phyloP scores from a whole-genome alignment of 331 rosid species.

The Malus hybrid region DNA sequence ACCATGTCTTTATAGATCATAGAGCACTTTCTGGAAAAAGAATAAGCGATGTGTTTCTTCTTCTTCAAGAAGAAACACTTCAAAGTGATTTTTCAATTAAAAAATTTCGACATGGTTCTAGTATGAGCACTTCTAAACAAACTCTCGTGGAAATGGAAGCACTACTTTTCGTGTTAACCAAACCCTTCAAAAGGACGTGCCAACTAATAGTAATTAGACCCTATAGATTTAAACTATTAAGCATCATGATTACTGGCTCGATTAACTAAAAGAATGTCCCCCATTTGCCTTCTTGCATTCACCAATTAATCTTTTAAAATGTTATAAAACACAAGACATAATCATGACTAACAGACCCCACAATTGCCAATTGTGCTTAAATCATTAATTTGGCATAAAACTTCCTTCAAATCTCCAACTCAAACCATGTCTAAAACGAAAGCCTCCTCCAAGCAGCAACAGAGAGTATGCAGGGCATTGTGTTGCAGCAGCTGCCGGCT shows the following conservation, averaged over 20 bases:
- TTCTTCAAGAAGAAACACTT: background rate
- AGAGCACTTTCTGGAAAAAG: background rate
- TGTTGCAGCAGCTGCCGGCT: conserved; percentile 71
- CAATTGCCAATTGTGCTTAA: conserved; percentile 52
- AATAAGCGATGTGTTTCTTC: no score
- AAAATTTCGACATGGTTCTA: no score
- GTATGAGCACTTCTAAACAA: background rate
- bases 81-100: background rate
- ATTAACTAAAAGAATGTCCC: conserved; percentile 46
- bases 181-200: conserved; percentile 8
- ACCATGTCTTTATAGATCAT: background rate
- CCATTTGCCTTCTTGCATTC: conserved; percentile 29
- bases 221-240: conserved; percentile 32
- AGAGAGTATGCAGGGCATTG: conserved; percentile 58
- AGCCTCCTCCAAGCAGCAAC: conserved; percentile 38
- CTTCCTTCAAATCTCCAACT: conserved; percentile 32
- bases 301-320: conserved; percentile 12
- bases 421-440: conserved; percentile 30
- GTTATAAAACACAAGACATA: conserved; percentile 39
- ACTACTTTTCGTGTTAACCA: background rate
- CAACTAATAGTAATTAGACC: conserved; percentile 30
- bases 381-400: conserved; percentile 33
- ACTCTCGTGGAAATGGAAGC: background rate
- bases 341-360: conserved; percentile 57
- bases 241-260: conserved; percentile 44